phyloP scores from a whole-genome alignment of 1,284 basidiomycete species.

The Austroboletus novae-zelandiae region DNA sequence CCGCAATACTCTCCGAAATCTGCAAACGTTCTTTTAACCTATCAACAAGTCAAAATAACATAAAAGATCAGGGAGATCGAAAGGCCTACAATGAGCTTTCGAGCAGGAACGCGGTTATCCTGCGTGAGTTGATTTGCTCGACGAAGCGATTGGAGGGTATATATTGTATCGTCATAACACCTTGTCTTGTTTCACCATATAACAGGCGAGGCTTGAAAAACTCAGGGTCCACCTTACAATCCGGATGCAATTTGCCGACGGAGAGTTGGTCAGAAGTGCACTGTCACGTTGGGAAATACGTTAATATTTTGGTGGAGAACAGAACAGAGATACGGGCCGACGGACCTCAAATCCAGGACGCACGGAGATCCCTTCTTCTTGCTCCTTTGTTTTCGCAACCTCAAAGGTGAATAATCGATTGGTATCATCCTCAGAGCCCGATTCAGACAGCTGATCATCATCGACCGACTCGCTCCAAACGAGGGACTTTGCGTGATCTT shows the following conservation, averaged over 20 bases:
- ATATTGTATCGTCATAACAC: slow-evolving; percentile 31
- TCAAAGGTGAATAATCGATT: slow-evolving; percentile 55
- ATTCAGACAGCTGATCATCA: slow-evolving; percentile 27
- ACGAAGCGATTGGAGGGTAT: slow-evolving; percentile 14
- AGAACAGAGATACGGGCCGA: background rate
- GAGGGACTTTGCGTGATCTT: slow-evolving; percentile 41
- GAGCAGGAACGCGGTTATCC: slow-evolving; percentile 10
- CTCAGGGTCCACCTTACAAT: slow-evolving; percentile 22
- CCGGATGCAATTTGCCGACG: slow-evolving; percentile 11
- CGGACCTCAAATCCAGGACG: slow-evolving; percentile 43
- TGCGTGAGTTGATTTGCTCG: slow-evolving; percentile 6
- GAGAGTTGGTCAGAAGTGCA: slow-evolving; percentile 10
- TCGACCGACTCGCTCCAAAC: slow-evolving; percentile 39
- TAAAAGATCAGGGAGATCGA: background rate
- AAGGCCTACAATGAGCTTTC: slow-evolving; percentile 21
- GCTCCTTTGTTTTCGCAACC: slow-evolving; percentile 55
- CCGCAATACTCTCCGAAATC: slow-evolving; percentile 17
- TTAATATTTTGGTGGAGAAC: slow-evolving; percentile 15
- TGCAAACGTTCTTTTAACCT: slow-evolving; percentile 31
- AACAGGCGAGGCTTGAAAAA: slow-evolving; percentile 30
- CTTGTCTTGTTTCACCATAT: slow-evolving; percentile 36
- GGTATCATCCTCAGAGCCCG: slow-evolving; percentile 36
- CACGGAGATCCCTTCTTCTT: slow-evolving; percentile 48
- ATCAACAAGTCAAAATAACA: slow-evolving; percentile 1
- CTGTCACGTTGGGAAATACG: no score